Conservation (phyloP, 2,329 filamentous ascomycete species). For the Drechslera avenae region DNA sequence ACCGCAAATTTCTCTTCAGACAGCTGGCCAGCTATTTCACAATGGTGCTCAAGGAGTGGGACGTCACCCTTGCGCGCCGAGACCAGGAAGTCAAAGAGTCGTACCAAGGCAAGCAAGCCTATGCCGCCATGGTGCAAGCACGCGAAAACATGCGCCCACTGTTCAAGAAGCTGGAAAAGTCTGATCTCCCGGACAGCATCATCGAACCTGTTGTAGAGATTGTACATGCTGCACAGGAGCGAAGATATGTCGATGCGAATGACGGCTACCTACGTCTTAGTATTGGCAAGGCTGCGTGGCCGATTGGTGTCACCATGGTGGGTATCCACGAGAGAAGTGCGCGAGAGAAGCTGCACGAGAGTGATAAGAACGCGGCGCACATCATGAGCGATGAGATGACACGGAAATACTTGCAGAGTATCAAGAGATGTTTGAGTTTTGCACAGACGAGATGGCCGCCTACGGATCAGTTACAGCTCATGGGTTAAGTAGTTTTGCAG, state of each 20-base stretch:
- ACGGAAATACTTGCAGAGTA: slow-evolving; percentile 94
- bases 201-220: slow-evolving; percentile 88
- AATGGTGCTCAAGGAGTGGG: slow-evolving; percentile 91
- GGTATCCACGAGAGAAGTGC: slow-evolving; percentile 98
- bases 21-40: slow-evolving; percentile 96
- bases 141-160: slow-evolving; percentile 86
- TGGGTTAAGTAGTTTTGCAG: slow-evolving; percentile 66
- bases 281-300: slow-evolving; percentile 97
- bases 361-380: slow-evolving; percentile 77
- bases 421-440: slow-evolving; percentile 95
- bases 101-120: slow-evolving; percentile 79
- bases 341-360: slow-evolving; percentile 89
- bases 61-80: slow-evolving; percentile 70
- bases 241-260: slow-evolving; percentile 94
- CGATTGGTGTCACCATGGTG: slow-evolving; percentile 99
- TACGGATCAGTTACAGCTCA: slow-evolving; percentile 87
- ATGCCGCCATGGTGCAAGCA: slow-evolving; percentile 83
- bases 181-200: slow-evolving; percentile 77
- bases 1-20: slow-evolving; percentile 74
- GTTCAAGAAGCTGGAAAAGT: slow-evolving; percentile 86
- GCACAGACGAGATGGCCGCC: slow-evolving; percentile 96
- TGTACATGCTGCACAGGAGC: slow-evolving; percentile 84
- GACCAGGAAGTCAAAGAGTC: slow-evolving; percentile 67
- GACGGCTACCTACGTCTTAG: slow-evolving; percentile 91
- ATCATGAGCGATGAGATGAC: slow-evolving; percentile 98